phyloP scores from a whole-genome alignment of 495 filamentous ascomycete species.

The Extremus antarcticus region DNA sequence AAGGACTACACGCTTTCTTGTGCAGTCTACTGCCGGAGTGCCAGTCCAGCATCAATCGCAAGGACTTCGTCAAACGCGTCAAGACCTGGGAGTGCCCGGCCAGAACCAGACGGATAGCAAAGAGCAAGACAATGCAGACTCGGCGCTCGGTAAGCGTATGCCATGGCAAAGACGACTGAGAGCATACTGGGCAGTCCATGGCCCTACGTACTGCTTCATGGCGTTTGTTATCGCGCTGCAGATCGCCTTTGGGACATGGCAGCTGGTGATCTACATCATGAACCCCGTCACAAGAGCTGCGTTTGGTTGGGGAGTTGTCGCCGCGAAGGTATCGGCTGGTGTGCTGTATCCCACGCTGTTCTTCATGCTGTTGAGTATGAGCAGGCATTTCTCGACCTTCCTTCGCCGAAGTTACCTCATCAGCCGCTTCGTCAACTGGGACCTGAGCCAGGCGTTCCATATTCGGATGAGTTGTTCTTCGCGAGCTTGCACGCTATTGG shows the following conservation, averaged over 20 bases:
- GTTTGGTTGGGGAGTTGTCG: constrained; percentile 31
- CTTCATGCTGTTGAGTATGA: constrained; percentile 34
- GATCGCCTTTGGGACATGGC: constrained; percentile 32
- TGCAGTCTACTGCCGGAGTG: constrained; percentile 26
- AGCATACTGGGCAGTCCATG: constrained; percentile 28
- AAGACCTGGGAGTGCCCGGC: constrained; percentile 28
- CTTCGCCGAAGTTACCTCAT: constrained; percentile 25
- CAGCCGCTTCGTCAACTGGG: constrained; percentile 34
- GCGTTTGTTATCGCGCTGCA: constrained; percentile 26
- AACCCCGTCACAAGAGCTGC: constrained; percentile 16
- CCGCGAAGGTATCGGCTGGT: constrained; percentile 32
- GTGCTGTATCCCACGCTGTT: constrained; percentile 34
- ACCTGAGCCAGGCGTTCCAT: constrained; percentile 32
- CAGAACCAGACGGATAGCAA: constrained; percentile 17
- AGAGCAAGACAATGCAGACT: constrained; percentile 19
- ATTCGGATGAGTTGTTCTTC: constrained; percentile 30
- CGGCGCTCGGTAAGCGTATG: constrained; percentile 21
- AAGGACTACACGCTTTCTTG: constrained; percentile 30
- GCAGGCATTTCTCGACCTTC: constrained; percentile 28
- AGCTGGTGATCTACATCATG: constrained; percentile 30
- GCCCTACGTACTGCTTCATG: constrained; percentile 27
- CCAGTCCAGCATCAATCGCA: constrained; percentile 21
- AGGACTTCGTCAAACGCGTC: constrained; percentile 27
- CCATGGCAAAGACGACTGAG: constrained; percentile 19
- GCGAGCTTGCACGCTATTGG: constrained; percentile 33